A percentile compares a stretch with the other conserved stretches of the same genome.
These are phyloP conservation scores for Fusarium kyushuense DNA, from an alignment of 2,329 filamentous ascomycete species.

Conservation along the genomic window DNA sequence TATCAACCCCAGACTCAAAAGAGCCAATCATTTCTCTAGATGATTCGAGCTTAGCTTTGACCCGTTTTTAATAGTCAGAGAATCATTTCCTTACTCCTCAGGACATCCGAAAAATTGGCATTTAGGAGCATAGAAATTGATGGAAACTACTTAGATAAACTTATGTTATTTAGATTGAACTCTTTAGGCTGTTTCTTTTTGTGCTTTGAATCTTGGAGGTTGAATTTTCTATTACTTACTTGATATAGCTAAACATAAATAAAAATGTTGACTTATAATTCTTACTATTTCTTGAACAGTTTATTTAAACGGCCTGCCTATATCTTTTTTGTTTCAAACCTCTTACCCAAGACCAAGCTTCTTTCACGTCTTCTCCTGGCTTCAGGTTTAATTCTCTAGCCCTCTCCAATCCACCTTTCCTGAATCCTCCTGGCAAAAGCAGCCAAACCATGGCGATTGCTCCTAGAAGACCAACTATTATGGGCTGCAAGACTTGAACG, in stretches of 20 bases:
- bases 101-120: too few species aligned
- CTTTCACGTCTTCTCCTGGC: conserved; percentile 52
- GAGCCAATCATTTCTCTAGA: conserved; percentile 8
- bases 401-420: conserved; percentile 56
- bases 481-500: conserved; percentile 68
- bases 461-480: conserved; percentile 63
- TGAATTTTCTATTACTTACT: too few species aligned
- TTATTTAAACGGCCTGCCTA: too few species aligned
- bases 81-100: not conserved
- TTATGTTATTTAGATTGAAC: too few species aligned
- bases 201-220: too few species aligned
- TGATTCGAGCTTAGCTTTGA: conserved; percentile 16
- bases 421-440: conserved; percentile 56
- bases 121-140: too few species aligned
- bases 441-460: conserved; percentile 61
- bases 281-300: too few species aligned
- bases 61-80: not conserved
- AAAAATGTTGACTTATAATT: too few species aligned
- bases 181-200: too few species aligned
- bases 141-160: too few species aligned
- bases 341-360: conserved; percentile 27
- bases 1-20: conserved; percentile 1
- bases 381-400: conserved; percentile 54
- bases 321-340: too few species aligned
- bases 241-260: too few species aligned